Percentiles rank a stretch among this genome's conserved stretches.
phyloP scores from a whole-genome alignment of 2,329 filamentous ascomycete species.

The Cladophialophora bantiana region DNA sequence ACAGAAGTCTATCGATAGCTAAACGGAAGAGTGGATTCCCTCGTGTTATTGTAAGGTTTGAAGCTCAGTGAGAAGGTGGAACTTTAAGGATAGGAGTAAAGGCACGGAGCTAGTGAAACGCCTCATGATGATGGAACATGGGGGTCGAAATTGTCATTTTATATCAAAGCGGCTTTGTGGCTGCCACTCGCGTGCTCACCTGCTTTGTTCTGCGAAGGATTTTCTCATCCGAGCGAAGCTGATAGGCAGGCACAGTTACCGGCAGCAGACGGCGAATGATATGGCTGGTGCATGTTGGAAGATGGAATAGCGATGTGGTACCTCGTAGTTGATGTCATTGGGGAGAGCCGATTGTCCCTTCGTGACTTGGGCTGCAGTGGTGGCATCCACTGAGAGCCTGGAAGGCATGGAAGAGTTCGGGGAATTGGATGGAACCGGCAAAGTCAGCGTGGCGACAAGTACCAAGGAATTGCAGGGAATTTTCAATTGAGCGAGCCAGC shows the following conservation, averaged over 20 bases:
- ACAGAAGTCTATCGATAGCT: slow-evolving; percentile 18
- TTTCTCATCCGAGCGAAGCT: slow-evolving; percentile 9
- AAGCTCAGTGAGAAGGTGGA: background rate
- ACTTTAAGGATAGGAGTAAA: background rate
- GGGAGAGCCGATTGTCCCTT: slow-evolving; percentile 7
- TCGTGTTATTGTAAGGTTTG: slow-evolving; percentile 1
- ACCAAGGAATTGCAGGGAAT: background rate
- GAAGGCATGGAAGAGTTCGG: background rate
- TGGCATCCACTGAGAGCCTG: slow-evolving; percentile 5
- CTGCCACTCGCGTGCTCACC: slow-evolving; percentile 32
- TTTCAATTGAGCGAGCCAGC: background rate
- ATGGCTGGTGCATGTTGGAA: background rate
- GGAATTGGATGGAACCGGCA: slow-evolving; percentile 17
- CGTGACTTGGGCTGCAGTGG: slow-evolving; percentile 3
- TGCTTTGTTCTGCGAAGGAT: slow-evolving; percentile 27
- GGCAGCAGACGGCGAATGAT: background rate
- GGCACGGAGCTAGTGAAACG: slow-evolving; percentile 15
- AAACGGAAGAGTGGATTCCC: slow-evolving; percentile 11
- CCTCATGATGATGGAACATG: slow-evolving; percentile 18
- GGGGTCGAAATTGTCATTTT: slow-evolving; percentile 16
- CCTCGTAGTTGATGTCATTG: slow-evolving; percentile 17
- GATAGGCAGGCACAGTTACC: slow-evolving; percentile 17
- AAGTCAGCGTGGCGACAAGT: slow-evolving; percentile 12
- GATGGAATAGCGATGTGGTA: background rate
- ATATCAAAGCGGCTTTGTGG: slow-evolving; percentile 12